Evolutionary conservation across 2,329 filamentous ascomycete species (phyloP), one percentile per base, ranked within the genome.

Genomic region (Aspergillus sp.): DNA sequence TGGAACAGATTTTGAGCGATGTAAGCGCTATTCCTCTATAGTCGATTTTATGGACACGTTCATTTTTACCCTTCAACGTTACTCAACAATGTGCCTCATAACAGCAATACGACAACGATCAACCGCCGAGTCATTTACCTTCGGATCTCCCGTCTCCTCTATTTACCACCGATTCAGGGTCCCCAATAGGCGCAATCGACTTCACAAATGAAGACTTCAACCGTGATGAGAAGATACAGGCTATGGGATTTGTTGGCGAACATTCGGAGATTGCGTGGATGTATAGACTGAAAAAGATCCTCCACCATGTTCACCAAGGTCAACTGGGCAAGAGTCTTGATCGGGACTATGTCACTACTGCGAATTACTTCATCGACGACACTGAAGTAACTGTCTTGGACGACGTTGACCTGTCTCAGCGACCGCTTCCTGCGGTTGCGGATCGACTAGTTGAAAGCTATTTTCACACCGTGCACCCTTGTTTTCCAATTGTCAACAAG

Each of bases 191-290:
- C 35, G 68, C 69, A 19, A 65, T 73, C 35, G 77, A 79, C 62
- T 71, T 74, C 40, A 76, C 74, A 19, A 70, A 76, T 49, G 76
- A 79, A 60, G 77, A 79, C 51, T 78, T 77, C 58, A 74, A 76
- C 33, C 70, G 73, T 31, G 71, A 73, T 58, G 72, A 75, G 52
- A 70, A 72, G 46, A 69, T 72, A 12, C 69, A 73, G 50, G 68
- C 71, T 1, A 73, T 72, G 33, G 75, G 77, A 0, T 79, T 77
- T 64, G 71, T 78, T 55, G 77, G 77, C 11, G 78, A 77, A 57
- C 75, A 77, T 53, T 78, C 77, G 5, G 76, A 78, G 52, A 70
- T 77, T 41, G 73, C 71, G 21, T 80, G 77, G 77, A 61, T 79
- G 25, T 74, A 78, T 60, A 69, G 73, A 52, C 63, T 79, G 53